A percentile compares a stretch with the other conserved stretches of the same genome.
These are phyloP conservation scores for Corymbia calophylla DNA, from an alignment of 441 rosid genomes.

Conservation along the genomic window DNA sequence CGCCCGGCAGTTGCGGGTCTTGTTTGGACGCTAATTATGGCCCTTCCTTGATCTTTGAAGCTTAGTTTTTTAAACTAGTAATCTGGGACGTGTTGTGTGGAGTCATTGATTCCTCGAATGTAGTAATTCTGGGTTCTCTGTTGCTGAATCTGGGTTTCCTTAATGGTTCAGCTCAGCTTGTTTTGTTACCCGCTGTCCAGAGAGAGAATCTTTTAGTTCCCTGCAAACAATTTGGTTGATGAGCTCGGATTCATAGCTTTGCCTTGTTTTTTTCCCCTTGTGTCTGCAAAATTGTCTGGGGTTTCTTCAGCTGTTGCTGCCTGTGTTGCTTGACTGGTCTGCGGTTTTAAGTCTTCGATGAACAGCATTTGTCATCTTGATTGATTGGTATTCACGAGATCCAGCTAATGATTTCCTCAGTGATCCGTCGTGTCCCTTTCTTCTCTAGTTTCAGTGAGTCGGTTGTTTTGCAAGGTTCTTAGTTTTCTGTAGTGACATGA, in stretches of 20 bases:
- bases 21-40: neutral
- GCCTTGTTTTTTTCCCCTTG: neutral
- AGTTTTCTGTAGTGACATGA: neutral
- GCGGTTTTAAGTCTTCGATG: neutral
- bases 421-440: neutral
- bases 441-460: neutral
- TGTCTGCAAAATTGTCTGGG: neutral
- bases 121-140: neutral
- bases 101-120: neutral
- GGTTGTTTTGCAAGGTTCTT: neutral
- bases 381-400: neutral
- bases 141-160: neutral
- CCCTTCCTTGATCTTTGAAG: neutral
- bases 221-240: neutral
- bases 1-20: neutral
- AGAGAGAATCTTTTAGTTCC: neutral
- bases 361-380: neutral
- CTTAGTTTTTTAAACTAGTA: neutral
- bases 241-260: neutral
- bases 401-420: neutral
- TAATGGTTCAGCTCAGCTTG: neutral
- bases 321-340: neutral
- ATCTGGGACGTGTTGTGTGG: neutral
- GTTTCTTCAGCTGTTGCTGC: neutral
- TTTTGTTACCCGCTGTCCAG: neutral